Conservation (phyloP, 139 green algal species). For the Chlorella sp. region DNA sequence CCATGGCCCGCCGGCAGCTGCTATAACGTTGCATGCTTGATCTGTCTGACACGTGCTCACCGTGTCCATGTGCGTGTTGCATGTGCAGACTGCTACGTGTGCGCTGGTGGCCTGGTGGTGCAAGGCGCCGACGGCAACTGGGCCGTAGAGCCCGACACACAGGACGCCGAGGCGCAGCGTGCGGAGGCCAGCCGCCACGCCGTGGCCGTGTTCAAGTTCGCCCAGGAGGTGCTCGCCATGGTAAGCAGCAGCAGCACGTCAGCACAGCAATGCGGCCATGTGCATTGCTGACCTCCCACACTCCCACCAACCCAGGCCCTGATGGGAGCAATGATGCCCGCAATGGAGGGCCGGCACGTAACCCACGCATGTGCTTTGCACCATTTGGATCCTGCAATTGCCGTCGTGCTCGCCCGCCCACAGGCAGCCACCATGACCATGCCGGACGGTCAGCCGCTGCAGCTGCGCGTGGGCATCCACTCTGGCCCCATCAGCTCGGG, state of each 20-base stretch:
- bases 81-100: constrained; percentile 20
- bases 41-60: too few species aligned
- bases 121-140: constrained; percentile 17
- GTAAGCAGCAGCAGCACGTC: neutral
- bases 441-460: constrained; percentile 11
- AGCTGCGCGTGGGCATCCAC: constrained; percentile 17
- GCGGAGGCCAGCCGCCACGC: neutral
- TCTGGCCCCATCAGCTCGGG: constrained; percentile 9
- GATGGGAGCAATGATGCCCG: too few species aligned
- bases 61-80: too few species aligned
- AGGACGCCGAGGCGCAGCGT: neutral
- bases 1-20: too few species aligned
- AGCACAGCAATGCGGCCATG: too few species aligned
- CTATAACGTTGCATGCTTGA: too few species aligned
- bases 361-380: too few species aligned
- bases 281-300: too few species aligned
- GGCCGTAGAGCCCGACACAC: neutral
- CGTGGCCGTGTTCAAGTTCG: neutral
- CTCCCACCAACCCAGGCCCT: too few species aligned
- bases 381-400: too few species aligned
- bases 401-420: too few species aligned
- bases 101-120: constrained; percentile 8
- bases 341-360: too few species aligned
- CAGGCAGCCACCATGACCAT: neutral
- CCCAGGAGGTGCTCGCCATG: neutral